A percentile compares a stretch with the other conserved stretches of the same genome.
phyloP scores from a whole-genome alignment of 495 filamentous ascomycete species.

The Amorphotheca resinae region DNA sequence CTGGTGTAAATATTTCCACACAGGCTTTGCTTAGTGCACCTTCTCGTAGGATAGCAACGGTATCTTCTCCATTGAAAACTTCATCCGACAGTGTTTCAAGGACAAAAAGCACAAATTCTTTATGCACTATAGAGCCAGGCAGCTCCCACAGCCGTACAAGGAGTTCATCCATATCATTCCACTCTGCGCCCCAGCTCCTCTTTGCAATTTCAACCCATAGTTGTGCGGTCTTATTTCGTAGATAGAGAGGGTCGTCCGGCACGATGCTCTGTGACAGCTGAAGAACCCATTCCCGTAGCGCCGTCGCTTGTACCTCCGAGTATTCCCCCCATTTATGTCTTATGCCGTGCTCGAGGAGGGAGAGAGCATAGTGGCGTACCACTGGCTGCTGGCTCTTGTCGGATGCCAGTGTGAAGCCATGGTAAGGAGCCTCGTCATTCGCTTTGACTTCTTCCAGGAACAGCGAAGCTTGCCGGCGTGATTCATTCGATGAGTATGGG shows the following conservation, averaged over 20 bases:
- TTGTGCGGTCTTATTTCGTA: constrained; percentile 91
- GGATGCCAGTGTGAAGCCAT: constrained; percentile 75
- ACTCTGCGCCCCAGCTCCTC: constrained; percentile 78
- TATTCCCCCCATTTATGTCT: constrained; percentile 70
- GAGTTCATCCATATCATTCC: constrained; percentile 85
- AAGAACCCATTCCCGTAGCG: constrained; percentile 61
- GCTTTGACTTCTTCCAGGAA: constrained; percentile 79
- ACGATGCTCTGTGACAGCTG: constrained; percentile 62
- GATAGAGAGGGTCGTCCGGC: constrained; percentile 63
- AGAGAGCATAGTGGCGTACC: constrained; percentile 87
- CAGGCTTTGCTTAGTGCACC: constrained; percentile 73
- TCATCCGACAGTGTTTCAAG: constrained; percentile 93
- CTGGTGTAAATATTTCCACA: constrained; percentile 84
- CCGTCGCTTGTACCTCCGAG: constrained; percentile 44
- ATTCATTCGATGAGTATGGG: constrained; percentile 66
- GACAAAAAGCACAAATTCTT: constrained; percentile 68
- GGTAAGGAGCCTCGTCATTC: constrained; percentile 60
- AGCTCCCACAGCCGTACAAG: constrained; percentile 69
- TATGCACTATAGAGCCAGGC: constrained; percentile 50
- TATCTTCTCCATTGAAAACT: constrained; percentile 81
- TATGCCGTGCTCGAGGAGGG: constrained; percentile 77
- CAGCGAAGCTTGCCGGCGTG: constrained; percentile 68
- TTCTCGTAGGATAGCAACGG: constrained; percentile 68
- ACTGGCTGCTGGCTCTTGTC: constrained; percentile 59
- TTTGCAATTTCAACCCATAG: constrained; percentile 93